A percentile compares a stretch with the other conserved stretches of the same genome.
Conservation (phyloP, 371 early-diverging fungal genomes). For the Mortierella sp. region DNA sequence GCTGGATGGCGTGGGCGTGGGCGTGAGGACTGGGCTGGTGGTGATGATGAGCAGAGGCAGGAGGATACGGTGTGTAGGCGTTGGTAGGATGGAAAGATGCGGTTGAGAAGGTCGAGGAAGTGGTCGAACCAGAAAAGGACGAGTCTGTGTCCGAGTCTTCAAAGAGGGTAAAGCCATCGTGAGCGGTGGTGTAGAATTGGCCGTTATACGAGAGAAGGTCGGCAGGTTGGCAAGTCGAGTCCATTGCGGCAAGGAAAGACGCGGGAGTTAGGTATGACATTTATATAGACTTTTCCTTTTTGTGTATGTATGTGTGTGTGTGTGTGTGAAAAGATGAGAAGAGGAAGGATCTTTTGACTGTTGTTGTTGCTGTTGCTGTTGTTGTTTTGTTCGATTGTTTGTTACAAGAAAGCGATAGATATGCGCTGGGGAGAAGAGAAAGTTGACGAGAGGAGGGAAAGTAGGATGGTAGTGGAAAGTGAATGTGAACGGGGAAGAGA, state of each 20-base stretch:
- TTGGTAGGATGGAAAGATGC: constrained; percentile 1
- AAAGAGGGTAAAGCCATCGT: constrained; percentile 16
- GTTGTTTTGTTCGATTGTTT: not conserved
- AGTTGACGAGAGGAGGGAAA: not conserved
- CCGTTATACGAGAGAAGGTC: constrained; percentile 37
- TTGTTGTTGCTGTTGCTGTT: not conserved
- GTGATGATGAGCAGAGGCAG: constrained; percentile 1
- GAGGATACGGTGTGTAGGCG: not conserved
- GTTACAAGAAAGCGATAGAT: not conserved
- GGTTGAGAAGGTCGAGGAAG: constrained; percentile 31
- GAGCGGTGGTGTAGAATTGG: constrained; percentile 21
- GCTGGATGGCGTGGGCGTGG: not conserved
- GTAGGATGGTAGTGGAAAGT: not conserved
- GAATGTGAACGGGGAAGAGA: not conserved
- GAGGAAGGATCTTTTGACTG: not conserved
- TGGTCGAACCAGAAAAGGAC: constrained; percentile 30
- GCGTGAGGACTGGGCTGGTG: constrained; percentile 1
- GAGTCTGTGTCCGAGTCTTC: constrained; percentile 50
- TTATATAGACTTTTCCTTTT: too few species aligned
- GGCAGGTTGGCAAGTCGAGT: constrained; percentile 32
- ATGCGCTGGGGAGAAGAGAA: too few species aligned
- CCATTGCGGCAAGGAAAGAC: constrained; percentile 42
- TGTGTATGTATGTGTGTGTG: not conserved
- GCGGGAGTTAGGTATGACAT: constrained; percentile 36
- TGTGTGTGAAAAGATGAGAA: not conserved